Base-by-base conservation (phyloP, 2,329 filamentous ascomycete species). In the Zasmidium citrigriseum region DNA sequence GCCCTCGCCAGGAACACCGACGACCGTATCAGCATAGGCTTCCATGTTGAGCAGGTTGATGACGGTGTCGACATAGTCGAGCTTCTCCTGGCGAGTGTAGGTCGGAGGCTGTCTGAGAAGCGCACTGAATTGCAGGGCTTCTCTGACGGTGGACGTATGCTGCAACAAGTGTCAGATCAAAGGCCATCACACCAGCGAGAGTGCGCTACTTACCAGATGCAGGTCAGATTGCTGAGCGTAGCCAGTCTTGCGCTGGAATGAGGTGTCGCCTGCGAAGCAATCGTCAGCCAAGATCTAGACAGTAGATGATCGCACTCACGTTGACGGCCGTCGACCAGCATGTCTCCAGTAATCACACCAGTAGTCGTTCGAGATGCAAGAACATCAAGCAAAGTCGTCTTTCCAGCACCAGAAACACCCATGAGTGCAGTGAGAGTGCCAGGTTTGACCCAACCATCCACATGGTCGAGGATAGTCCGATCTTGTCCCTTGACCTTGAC, bases 141-240 rank as follows among this genome's bases (percentile, higher is more conserved):
- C 93, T 60, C 93, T 88, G 45, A 96, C 91, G 0, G 92, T 96
- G 0, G 88, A 86, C 0, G 91, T 96, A 47, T 88, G 82, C 34
- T 41, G 14, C 4, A 4, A 41, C 7, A n/a, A 4, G 7, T 41
- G 34, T 41, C 16, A 41, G 34, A 41, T 16, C n/a, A n/a, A n/a
- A n/a, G 14, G 34, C 14, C 34, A 4, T 41, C 7, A n/a, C 27
- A 11, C 18, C 16, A n/a, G 4, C 4, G 18, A 10, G 34, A n/a
- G 7, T 4, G 16, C 14, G 4, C 4, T n/a, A 41, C 34, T 41
- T 41, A 41, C 34, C 46, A 95, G 80, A 72, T 96, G 92, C 14
- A 96, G 82, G 82, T 96, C 92, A 72, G 96, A 91, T 73, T 96
- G 92, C 70, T 96, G 90, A 29, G 92, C 91, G 67, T 96, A 96